A percentile compares a stretch with the other conserved stretches of the same genome.
Conservation (phyloP, 441 rosid species). For the Hura crepitans region DNA sequence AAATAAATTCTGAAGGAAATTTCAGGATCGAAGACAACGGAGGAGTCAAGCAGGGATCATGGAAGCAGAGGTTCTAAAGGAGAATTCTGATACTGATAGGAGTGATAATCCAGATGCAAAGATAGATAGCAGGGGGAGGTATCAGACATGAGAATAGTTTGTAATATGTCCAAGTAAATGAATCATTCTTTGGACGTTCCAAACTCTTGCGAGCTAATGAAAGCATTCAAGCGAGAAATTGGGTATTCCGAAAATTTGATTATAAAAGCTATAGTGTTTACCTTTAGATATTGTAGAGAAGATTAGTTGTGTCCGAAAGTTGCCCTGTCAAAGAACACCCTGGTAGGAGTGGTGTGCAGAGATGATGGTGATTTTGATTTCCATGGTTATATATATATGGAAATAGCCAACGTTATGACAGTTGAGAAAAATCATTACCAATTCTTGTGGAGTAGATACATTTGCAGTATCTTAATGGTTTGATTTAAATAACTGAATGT, state of each 20-base stretch:
- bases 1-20: conserved; percentile 11
- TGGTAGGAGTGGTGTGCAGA: conserved; percentile 34
- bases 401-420: conserved; percentile 11
- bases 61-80: conserved; percentile 44
- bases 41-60: conserved; percentile 46
- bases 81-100: conserved; percentile 42
- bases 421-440: conserved; percentile 5
- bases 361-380: conserved; percentile 22
- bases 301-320: conserved; percentile 26
- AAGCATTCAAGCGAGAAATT: conserved; percentile 6
- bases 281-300: conserved; percentile 19
- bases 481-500: too few relatives aligned
- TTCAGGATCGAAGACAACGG: conserved; percentile 71
- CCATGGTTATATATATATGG: not conserved
- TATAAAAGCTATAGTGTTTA: not conserved
- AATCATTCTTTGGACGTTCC: conserved; percentile 23
- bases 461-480: too few relatives aligned
- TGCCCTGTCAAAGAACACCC: conserved; percentile 21
- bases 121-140: conserved; percentile 28
- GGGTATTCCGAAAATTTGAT: conserved; percentile 3
- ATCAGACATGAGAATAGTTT: conserved; percentile 15
- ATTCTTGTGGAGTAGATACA: too few relatives aligned
- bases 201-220: conserved; percentile 4
- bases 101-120: conserved; percentile 42
- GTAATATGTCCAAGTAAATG: conserved; percentile 11